Evolutionary conservation across 2,329 filamentous ascomycete genomes (phyloP), one percentile per base, ranked within the genome.

Genomic region (Phoma sp.): DNA sequence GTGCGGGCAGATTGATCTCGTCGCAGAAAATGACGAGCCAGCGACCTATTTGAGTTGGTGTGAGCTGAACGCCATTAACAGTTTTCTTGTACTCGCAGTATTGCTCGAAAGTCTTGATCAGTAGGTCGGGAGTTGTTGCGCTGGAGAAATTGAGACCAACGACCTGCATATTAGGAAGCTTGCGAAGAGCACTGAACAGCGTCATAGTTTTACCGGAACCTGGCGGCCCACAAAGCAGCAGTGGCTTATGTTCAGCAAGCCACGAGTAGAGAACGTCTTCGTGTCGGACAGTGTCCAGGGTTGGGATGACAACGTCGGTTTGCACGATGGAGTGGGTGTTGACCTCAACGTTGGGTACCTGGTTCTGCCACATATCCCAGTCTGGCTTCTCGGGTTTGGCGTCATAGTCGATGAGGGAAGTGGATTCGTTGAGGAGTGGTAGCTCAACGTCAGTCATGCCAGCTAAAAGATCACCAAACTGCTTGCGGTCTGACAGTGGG

Each of bases 141-240:
- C 95, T 99, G 4, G 96, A 99, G 76, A 99, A 99, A 78, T 99
- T 99, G 74, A 99, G 91, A 43, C 95, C 95, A 29, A 99, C 96
- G 54, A 97, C 92, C 77, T 99, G 95, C 93, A 99, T 97, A 74
- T 97, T 97, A 3, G 94, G 94, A 54, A 99, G 82, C 77, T 99
- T 99, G 62, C 95, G 89, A 49, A 99, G 85, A 31, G 95, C 95
- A 73, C 94, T 97, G 81, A 99, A 99, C 12, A 99, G 82, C 10
- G 95, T 99, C 95, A 99, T 99, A 4, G 95, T 99, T 81, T 99
- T 99, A 82, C 95, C 95, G 46, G 95, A 99, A 80, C 95, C 95
- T 55, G 95, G 95, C 72, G 95, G 96, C 76, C 95, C 96, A 74
- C 95, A 99, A 15, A 99, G 88, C 47, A 99, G 82, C 17, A 99